Percentiles rank a stretch among this genome's conserved stretches.
Evolutionary conservation across 2,329 filamentous ascomycete genomes (phyloP).

Genomic region (Geosmithia morbida): DNA sequence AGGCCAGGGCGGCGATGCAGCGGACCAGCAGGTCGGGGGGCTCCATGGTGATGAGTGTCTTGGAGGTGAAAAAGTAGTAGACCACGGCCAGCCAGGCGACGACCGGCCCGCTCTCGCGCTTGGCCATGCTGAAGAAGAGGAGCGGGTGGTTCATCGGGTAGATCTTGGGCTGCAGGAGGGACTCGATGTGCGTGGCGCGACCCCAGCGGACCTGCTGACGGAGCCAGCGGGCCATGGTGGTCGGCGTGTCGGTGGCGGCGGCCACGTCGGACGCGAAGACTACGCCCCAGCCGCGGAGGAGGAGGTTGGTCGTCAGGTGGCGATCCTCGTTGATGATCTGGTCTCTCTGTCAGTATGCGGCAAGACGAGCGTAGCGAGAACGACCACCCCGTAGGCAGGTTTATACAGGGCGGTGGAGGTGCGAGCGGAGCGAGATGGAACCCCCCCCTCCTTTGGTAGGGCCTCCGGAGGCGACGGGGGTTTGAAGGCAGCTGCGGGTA

Average conservation of each 20-base stretch:
- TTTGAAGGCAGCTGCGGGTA: too few relatives aligned
- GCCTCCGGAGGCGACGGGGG: not conserved
- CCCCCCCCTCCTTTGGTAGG: too few relatives aligned
- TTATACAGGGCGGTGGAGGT: too few relatives aligned
- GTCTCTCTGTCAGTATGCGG: not conserved
- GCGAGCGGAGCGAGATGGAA: too few relatives aligned
- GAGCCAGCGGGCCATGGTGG: conserved; percentile 10
- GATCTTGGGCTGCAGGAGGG: conserved; percentile 9
- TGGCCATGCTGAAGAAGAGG: conserved; percentile 10
- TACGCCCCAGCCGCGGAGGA: conserved; percentile 11
- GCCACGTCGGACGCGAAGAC: conserved; percentile 12
- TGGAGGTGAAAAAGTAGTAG: conserved; percentile 8
- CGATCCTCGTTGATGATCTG: conserved; percentile 12
- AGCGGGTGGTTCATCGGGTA: conserved; percentile 10
- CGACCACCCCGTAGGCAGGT: too few relatives aligned
- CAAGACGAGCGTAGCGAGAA: too few relatives aligned
- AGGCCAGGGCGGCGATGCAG: conserved; percentile 4
- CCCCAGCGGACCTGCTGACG: conserved; percentile 11
- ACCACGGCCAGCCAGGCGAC: conserved; percentile 7
- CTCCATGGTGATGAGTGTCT: conserved; percentile 6
- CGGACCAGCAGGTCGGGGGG: conserved; percentile 6
- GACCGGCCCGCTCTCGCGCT: conserved; percentile 8
- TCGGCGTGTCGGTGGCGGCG: conserved; percentile 9
- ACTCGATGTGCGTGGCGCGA: conserved; percentile 10
- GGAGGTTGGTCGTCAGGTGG: conserved; percentile 11